These are phyloP conservation scores for Crinitomyces ghanaensis DNA, from an alignment of 805 yeast species.

Conservation along the genomic window DNA sequence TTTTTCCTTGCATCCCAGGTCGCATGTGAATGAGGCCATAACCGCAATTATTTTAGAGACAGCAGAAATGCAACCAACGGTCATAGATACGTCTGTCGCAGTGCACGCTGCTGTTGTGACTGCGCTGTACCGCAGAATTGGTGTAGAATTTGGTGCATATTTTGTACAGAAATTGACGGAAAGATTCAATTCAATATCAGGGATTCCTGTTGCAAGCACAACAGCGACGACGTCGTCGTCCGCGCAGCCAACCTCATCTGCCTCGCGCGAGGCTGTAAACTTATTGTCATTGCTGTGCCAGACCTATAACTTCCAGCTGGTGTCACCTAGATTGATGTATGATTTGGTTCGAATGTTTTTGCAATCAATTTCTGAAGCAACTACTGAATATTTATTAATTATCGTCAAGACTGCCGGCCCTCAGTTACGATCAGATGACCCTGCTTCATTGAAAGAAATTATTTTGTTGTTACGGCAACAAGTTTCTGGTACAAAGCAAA, in stretches of 20 bases:
- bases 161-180: conserved; percentile 76
- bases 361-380: conserved; percentile 48
- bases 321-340: conserved; percentile 64
- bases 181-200: conserved; percentile 49
- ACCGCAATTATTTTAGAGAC: conserved; percentile 54
- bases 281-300: conserved; percentile 64
- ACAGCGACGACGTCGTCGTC: too few relatives aligned
- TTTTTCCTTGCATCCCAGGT: conserved; percentile 60
- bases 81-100: conserved; percentile 68
- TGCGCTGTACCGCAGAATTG: conserved; percentile 66
- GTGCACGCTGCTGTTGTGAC: conserved; percentile 68
- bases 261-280: conserved; percentile 45
- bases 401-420: conserved; percentile 69
- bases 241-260: conserved; percentile 12
- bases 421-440: conserved; percentile 83
- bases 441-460: conserved; percentile 71
- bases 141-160: conserved; percentile 82
- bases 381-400: conserved; percentile 67
- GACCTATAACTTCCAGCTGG: conserved; percentile 64
- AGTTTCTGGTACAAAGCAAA: conserved; percentile 26
- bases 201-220: conserved; percentile 30
- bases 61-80: conserved; percentile 48
- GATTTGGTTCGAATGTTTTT: conserved; percentile 51
- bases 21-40: conserved; percentile 61
- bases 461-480: conserved; percentile 45